These are phyloP conservation scores for Boletus sp. DNA, from an alignment of 768 basidiomycete species.

Conservation along the genomic window DNA sequence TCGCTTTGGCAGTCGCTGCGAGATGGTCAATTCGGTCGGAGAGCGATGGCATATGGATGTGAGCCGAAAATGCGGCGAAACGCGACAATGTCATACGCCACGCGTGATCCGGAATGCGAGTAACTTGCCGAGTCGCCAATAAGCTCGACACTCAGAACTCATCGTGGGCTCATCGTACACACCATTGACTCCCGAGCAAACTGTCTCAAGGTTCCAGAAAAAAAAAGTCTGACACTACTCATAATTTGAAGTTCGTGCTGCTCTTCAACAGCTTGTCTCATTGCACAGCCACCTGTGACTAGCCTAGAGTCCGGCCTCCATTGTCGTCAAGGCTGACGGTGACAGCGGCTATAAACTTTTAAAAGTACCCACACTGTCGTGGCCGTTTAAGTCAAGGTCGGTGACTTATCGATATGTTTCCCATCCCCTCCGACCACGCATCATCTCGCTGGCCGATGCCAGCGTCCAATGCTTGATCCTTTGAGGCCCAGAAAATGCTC, in stretches of 20 bases:
- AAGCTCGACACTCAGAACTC: no score
- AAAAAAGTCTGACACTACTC: no score
- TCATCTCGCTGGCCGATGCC: neutral
- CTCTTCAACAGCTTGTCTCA: neutral
- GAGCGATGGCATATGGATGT: constrained; percentile 48
- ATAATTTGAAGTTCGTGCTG: no score
- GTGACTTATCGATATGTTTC: constrained; percentile 14
- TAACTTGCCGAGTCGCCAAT: no score
- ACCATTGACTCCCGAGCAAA: no score
- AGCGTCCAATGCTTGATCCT: neutral
- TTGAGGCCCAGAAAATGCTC: constrained; percentile 17
- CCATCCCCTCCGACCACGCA: neutral
- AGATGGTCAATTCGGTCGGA: constrained; percentile 71
- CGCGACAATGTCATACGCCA: no score
- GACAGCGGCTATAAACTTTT: constrained; percentile 7
- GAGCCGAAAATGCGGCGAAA: no score
- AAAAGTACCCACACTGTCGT: constrained; percentile 1
- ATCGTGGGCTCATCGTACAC: no score
- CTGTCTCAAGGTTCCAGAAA: no score
- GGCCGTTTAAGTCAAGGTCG: constrained; percentile 21
- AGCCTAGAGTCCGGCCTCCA: neutral
- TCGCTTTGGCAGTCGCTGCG: constrained; percentile 48
- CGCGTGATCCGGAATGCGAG: no score
- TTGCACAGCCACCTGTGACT: constrained; percentile 21
- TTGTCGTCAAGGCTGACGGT: constrained; percentile 1